Conservation (phyloP, 1,139 yeast species). For the Hemisphaericaspora xylanilytica region DNA sequence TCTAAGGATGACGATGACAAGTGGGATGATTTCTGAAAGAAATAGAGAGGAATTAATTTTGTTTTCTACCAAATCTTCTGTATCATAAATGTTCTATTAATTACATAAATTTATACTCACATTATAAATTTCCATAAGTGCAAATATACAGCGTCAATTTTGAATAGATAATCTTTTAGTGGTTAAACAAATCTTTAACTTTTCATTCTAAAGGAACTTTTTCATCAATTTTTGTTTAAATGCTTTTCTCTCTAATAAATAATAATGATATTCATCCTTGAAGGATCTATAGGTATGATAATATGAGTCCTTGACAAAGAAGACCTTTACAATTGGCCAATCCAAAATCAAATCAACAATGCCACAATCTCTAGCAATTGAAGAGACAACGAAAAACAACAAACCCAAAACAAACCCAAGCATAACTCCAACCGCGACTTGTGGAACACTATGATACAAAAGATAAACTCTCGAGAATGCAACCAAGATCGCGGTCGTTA, state of each 20-base stretch:
- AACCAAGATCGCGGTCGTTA: slow-evolving; percentile 45
- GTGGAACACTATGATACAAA: slow-evolving; percentile 69
- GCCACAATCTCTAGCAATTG: slow-evolving; percentile 57
- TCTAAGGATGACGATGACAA: slow-evolving; percentile 34
- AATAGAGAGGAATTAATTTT: too few relatives aligned
- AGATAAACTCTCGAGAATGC: slow-evolving; percentile 76
- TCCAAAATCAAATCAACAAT: slow-evolving; percentile 55
- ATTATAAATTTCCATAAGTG: slow-evolving; percentile 1
- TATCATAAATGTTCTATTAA: slow-evolving; percentile 3
- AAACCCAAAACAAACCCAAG: slow-evolving; percentile 63
- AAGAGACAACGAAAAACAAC: slow-evolving; percentile 52
- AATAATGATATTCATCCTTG: slow-evolving; percentile 32
- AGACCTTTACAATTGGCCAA: slow-evolving; percentile 44
- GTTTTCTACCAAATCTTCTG: slow-evolving; percentile 2
- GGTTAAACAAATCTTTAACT: too few relatives aligned
- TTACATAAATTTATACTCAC: too few relatives aligned
- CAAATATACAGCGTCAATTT: background rate
- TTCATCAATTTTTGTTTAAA: slow-evolving; percentile 3
- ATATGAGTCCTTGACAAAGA: slow-evolving; percentile 59
- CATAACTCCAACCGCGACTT: slow-evolving; percentile 69
- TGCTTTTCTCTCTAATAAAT: slow-evolving; percentile 5
- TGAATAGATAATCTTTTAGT: background rate
- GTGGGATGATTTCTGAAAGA: slow-evolving; percentile 43
- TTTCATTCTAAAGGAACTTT: background rate
- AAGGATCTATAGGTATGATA: slow-evolving; percentile 42